phyloP scores from a whole-genome alignment of 148 eudicot genomes.

The Chenopodium formosanum region DNA sequence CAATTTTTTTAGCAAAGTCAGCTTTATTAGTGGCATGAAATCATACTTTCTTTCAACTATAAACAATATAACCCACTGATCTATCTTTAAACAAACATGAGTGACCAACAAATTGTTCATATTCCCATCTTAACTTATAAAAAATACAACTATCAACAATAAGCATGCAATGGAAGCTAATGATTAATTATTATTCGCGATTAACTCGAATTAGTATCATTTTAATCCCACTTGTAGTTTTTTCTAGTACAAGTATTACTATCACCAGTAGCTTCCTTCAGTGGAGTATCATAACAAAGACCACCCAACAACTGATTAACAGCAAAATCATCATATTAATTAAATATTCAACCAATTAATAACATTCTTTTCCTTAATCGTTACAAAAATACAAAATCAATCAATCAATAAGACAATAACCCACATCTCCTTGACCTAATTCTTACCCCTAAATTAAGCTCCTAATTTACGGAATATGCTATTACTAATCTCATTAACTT shows the following conservation, averaged over 20 bases:
- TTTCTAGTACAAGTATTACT: neutral
- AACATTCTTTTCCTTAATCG: neutral
- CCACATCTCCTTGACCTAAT: neutral
- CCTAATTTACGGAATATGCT: slow-evolving; percentile 12
- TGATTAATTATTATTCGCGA: slow-evolving; percentile 8
- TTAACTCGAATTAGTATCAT: slow-evolving; percentile 2
- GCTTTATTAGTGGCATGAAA: slow-evolving; percentile 25
- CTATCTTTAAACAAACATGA: neutral
- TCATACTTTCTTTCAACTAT: slow-evolving; percentile 15
- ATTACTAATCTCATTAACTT: neutral
- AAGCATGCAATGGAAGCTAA: neutral
- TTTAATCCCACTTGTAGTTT: slow-evolving; percentile 8
- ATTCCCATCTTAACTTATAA: neutral
- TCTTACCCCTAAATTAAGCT: slow-evolving; percentile 10
- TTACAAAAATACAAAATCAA: neutral
- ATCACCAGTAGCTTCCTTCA: neutral
- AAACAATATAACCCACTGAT: slow-evolving; percentile 17
- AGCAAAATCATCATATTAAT: slow-evolving; percentile 10
- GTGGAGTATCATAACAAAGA: slow-evolving; percentile 12
- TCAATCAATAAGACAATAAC: neutral
- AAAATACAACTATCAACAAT: slow-evolving; percentile 1
- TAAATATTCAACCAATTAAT: neutral
- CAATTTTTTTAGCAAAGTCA: slow-evolving; percentile 6
- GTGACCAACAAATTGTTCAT: neutral
- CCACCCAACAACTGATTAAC: slow-evolving; percentile 17